phyloP scores from a whole-genome alignment of 306 rosid species.

The Arachis hypogaea region DNA sequence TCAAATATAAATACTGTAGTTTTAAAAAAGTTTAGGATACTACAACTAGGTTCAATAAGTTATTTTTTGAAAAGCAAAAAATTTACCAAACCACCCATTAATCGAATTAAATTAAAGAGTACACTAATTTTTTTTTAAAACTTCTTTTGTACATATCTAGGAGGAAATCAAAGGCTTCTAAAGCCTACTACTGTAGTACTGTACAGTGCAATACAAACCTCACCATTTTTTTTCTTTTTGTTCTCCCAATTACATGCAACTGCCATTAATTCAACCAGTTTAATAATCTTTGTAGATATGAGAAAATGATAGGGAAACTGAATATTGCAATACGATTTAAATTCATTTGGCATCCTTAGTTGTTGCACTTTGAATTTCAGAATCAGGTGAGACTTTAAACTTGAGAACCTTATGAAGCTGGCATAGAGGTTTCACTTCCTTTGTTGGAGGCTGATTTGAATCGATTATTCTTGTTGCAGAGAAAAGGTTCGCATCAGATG shows the following conservation, averaged over 20 bases:
- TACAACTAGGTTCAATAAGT: too few species aligned
- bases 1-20: too few species aligned
- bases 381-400: conserved; percentile 63
- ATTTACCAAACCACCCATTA: too few species aligned
- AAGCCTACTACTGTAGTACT: not conserved
- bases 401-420: conserved; percentile 65
- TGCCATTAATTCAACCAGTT: conserved; percentile 14
- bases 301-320: not conserved
- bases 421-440: conserved; percentile 64
- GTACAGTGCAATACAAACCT: not conserved
- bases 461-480: conserved; percentile 63
- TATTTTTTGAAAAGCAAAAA: too few species aligned
- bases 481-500: conserved; percentile 65
- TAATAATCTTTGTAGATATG: not conserved
- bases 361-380: conserved; percentile 39
- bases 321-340: not conserved
- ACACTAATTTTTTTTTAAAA: too few species aligned
- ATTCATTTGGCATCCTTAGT: conserved; percentile 40
- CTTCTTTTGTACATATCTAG: not conserved
- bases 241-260: not conserved
- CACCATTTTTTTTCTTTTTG: conserved; percentile 1
- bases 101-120: too few species aligned
- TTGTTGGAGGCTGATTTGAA: conserved; percentile 57
- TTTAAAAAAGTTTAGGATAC: too few species aligned
- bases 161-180: not conserved